These are phyloP conservation scores for Diospyros lotus DNA, from an alignment of 148 eudicot genomes.

Conservation along the genomic window DNA sequence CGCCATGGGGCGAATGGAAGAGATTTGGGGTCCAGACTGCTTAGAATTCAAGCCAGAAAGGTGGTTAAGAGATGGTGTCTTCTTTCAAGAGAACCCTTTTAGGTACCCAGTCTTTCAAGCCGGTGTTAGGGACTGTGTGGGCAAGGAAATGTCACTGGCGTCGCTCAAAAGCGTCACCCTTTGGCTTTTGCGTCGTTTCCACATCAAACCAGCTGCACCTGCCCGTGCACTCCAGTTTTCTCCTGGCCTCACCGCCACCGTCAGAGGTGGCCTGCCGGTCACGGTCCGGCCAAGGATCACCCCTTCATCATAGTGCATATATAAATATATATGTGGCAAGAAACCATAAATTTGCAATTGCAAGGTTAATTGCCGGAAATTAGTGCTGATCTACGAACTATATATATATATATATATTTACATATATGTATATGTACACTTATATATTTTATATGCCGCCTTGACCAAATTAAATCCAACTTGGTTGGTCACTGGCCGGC, in stretches of 20 bases:
- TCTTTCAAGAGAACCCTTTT: slow-evolving; percentile 38
- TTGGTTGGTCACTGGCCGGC: no score
- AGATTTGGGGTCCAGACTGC: slow-evolving; percentile 61
- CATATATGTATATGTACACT: neutral
- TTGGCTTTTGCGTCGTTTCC: slow-evolving; percentile 36
- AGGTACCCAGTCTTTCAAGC: slow-evolving; percentile 78
- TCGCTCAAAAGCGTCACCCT: slow-evolving; percentile 50
- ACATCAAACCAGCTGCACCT: slow-evolving; percentile 21
- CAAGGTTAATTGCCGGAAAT: no score
- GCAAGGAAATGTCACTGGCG: slow-evolving; percentile 67
- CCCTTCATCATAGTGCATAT: neutral
- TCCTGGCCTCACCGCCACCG: slow-evolving; percentile 64
- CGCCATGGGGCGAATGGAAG: slow-evolving; percentile 76
- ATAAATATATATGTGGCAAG: neutral
- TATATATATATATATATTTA: neutral
- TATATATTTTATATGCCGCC: no score
- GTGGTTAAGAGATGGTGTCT: slow-evolving; percentile 57
- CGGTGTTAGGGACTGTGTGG: slow-evolving; percentile 65
- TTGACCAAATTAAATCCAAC: no score
- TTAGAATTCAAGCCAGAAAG: slow-evolving; percentile 68
- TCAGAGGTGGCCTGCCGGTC: slow-evolving; percentile 46
- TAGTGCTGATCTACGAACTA: neutral
- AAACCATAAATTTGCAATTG: neutral
- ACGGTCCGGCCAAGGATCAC: slow-evolving; percentile 23
- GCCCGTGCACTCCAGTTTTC: slow-evolving; percentile 33